Base-by-base conservation (phyloP, 352 stramenopile species). In the Globisporangium paroecandrum region DNA sequence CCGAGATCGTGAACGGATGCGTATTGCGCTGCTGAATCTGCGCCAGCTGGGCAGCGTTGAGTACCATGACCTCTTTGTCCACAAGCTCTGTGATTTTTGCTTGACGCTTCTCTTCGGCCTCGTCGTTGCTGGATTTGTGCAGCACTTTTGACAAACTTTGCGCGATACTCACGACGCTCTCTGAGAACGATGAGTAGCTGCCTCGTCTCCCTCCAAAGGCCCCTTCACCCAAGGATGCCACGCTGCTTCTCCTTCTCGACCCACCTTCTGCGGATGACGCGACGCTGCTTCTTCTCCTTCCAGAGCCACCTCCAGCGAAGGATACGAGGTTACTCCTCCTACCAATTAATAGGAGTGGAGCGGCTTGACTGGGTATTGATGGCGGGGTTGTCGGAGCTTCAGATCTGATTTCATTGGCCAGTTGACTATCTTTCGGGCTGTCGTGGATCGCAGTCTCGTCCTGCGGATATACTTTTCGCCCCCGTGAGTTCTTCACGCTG, bases 61-160 rank as follows among this genome's bases (percentile, higher is more conserved):
- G 62, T 22, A 89, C 75, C 73, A 89, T 82, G 32, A 87, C 78
- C 24, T 89, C 81, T 29, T 78, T 85, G 64, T 85, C 74, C 55
- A 89, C 74, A 2, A 89, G 73, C 27, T 87, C 81, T 5, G 81
- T 75, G 1, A 89, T 78, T 57, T 81, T 76, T 0, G 77, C 75
- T 59, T 78, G 69, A 2, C 75, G 68, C 7, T 70, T 64, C 32
- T 85, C 75, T 51, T 89, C 72, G 5, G 77, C 32, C 9, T 75
- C 69, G 24, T 78, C 75, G 4, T 68, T 56, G 3, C 69, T 66
- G 15, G 69, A 53, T 49, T 83, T 85, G 20, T 86, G 76, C 25
- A 85, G 65, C n/a, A 85, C 38, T 43, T 68, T 68, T 8, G n/a
- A 29, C 3, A 68, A 8, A 20, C 36, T 47, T 4, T 59, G 22